These are phyloP conservation scores for Sorghum bicolor DNA, from an alignment of 176 grass and related monocot species.

Conservation along the genomic window DNA sequence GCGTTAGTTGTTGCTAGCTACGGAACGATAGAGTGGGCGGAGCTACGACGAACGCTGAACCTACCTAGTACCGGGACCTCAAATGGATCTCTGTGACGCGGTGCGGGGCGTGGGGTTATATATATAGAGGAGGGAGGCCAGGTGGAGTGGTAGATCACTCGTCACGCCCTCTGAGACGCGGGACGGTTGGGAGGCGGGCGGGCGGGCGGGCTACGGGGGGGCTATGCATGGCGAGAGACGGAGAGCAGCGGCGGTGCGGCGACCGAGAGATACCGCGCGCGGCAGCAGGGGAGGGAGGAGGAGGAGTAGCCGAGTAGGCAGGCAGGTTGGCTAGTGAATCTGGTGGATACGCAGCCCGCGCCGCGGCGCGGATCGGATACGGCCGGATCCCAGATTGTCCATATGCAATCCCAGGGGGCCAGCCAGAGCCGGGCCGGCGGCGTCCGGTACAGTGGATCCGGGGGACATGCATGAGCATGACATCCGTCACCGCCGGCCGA, in stretches of 20 bases:
- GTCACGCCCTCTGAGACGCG: neutral
- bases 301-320: neutral
- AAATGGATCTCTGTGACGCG: neutral
- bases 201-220: neutral
- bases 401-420: too few relatives aligned
- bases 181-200: neutral
- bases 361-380: constrained; percentile 23
- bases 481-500: too few relatives aligned
- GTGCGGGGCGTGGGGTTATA: neutral
- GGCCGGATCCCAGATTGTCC: neutral
- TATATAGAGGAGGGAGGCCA: neutral
- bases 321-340: constrained; percentile 4
- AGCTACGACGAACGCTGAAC: neutral
- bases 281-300: neutral
- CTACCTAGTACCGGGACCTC: neutral
- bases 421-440: too few relatives aligned
- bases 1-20: too few relatives aligned
- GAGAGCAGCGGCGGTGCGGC: neutral
- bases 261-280: constrained; percentile 25
- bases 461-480: too few relatives aligned
- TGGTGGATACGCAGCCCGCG: neutral
- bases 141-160: neutral
- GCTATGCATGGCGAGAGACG: neutral
- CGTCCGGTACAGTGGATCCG: too few relatives aligned
- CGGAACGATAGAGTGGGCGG: neutral